These are phyloP conservation scores for Blastomyces parvus DNA, from an alignment of 2,329 filamentous ascomycete species.

Conservation along the genomic window DNA sequence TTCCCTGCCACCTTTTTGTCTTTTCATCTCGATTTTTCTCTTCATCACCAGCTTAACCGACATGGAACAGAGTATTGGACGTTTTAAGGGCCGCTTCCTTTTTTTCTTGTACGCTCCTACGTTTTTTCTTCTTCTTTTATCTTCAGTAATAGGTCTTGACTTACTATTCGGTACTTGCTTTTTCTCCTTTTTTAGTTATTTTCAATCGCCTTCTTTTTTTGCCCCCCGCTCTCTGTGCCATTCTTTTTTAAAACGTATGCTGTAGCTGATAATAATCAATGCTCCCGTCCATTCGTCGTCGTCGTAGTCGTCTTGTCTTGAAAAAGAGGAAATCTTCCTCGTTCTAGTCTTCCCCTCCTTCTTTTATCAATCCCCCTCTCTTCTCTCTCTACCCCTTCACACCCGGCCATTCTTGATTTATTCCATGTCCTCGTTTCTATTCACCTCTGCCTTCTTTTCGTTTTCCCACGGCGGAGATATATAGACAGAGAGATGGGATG, in stretches of 20 bases:
- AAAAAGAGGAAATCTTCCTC: not conserved
- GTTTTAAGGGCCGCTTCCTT: not conserved
- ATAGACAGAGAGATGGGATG: too few species aligned
- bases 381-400: constrained; percentile 9
- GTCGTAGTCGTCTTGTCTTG: not conserved
- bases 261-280: not conserved
- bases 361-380: constrained; percentile 15
- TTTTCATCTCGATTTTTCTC: not conserved
- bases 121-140: not conserved
- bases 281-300: not conserved
- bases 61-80: constrained; percentile 1
- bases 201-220: not conserved
- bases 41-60: not conserved
- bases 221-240: constrained; percentile 9
- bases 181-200: constrained; percentile 16
- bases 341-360: not conserved
- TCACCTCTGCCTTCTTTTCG: not conserved
- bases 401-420: too few species aligned
- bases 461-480: not conserved
- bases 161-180: constrained; percentile 6
- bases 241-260: constrained; percentile 16
- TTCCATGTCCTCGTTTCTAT: constrained; percentile 3
- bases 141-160: not conserved
- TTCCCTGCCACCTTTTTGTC: not conserved
- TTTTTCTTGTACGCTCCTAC: constrained; percentile 9